Conservation (phyloP, 2,329 filamentous ascomycete species). For the Aspergillus vadensis region DNA sequence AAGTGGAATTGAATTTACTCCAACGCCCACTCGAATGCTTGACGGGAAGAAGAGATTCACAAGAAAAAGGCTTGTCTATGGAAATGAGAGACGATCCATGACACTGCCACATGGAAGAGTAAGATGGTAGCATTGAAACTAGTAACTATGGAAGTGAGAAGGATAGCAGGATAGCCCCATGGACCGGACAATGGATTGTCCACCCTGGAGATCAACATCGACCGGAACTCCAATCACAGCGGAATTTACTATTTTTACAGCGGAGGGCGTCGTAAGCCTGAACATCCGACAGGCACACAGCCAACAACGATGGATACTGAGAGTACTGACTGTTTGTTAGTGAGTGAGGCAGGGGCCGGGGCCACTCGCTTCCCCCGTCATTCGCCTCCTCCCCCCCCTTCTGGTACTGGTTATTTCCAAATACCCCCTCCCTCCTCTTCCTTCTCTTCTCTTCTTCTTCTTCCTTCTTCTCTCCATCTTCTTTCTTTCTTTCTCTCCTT, state of each 20-base stretch:
- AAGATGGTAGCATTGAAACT: neutral
- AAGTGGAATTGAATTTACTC: neutral
- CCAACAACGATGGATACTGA: too few species aligned
- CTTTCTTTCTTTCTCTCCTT: conserved; percentile 10
- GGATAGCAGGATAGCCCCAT: neutral
- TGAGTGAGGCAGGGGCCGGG: neutral
- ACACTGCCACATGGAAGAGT: neutral
- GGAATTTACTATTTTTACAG: conserved; percentile 9
- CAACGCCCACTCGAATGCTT: neutral
- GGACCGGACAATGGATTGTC: neutral
- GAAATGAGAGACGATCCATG: neutral
- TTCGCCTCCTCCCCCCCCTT: conserved; percentile 8
- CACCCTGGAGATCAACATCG: neutral
- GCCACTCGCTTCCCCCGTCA: neutral
- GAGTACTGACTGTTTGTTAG: too few species aligned
- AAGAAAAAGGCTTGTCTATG: neutral
- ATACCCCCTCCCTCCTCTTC: conserved; percentile 11
- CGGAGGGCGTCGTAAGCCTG: conserved; percentile 5
- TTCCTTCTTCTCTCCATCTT: conserved; percentile 15
- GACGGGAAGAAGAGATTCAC: neutral
- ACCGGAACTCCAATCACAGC: neutral
- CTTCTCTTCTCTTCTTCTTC: conserved; percentile 16
- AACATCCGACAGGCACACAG: too few species aligned
- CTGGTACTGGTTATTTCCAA: neutral
- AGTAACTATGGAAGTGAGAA: neutral